Conservation (phyloP, 345 rosid species). For the Gossypium turneri region DNA sequence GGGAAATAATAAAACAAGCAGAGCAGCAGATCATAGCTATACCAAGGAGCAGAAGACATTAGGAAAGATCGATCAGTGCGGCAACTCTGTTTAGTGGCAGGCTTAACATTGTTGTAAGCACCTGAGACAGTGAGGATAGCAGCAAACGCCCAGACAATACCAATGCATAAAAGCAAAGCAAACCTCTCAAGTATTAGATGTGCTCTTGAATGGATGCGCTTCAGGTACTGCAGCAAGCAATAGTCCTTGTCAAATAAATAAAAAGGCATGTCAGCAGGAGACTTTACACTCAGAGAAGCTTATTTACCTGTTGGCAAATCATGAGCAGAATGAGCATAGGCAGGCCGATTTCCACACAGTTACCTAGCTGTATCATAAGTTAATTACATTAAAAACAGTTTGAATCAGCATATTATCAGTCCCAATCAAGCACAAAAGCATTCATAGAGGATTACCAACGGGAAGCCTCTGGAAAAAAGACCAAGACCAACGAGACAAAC, state of each 20-base stretch:
- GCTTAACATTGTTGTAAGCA: constrained; percentile 74
- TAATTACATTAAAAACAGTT: constrained; percentile 8
- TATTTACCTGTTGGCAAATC: constrained; percentile 63
- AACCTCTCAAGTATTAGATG: constrained; percentile 64
- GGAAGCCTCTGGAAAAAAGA: constrained; percentile 79
- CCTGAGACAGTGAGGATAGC: constrained; percentile 89
- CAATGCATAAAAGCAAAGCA: constrained; percentile 77
- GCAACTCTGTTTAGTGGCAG: constrained; percentile 64
- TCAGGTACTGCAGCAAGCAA: constrained; percentile 58
- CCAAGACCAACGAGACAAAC: constrained; percentile 84
- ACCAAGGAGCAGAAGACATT: constrained; percentile 87
- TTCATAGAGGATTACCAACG: constrained; percentile 55
- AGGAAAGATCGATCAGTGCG: constrained; percentile 71
- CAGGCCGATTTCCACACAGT: constrained; percentile 86
- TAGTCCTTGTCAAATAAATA: constrained; percentile 4
- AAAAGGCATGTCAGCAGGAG: neutral
- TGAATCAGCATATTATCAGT: neutral
- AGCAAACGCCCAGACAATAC: constrained; percentile 85
- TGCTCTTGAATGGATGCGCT: constrained; percentile 27
- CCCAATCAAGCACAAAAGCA: neutral
- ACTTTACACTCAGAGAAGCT: neutral
- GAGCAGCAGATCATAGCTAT: constrained; percentile 17
- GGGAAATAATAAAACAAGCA: constrained; percentile 1
- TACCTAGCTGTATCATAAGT: constrained; percentile 63
- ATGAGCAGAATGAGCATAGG: constrained; percentile 86